Evolutionary conservation across 2,329 filamentous ascomycete genomes (phyloP).

Genomic region (Grosmannia clavigera): DNA sequence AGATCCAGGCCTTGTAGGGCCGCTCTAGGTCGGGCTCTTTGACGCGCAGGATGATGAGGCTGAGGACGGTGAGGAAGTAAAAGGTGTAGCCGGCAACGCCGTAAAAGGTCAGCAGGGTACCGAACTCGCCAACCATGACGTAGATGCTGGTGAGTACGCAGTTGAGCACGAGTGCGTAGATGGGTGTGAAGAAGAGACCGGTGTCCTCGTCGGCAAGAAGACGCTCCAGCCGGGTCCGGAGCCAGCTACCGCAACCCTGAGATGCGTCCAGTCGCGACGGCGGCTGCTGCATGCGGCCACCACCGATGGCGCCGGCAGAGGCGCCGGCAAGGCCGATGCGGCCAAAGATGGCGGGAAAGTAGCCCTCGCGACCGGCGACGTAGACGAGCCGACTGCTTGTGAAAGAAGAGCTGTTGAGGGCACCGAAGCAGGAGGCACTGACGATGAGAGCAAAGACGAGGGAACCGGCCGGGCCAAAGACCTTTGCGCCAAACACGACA

Average conservation of each 20-base stretch:
- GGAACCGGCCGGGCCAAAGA: slow-evolving; percentile 75
- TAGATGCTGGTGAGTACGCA: slow-evolving; percentile 60
- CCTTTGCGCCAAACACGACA: slow-evolving; percentile 79
- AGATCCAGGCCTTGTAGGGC: slow-evolving; percentile 93
- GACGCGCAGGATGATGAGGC: slow-evolving; percentile 80
- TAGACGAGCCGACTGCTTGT: slow-evolving; percentile 88
- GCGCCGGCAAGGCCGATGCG: slow-evolving; percentile 55
- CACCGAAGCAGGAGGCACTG: slow-evolving; percentile 82
- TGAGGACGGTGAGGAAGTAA: slow-evolving; percentile 91
- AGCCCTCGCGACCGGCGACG: slow-evolving; percentile 88
- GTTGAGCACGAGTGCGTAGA: slow-evolving; percentile 82
- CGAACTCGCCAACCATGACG: slow-evolving; percentile 78
- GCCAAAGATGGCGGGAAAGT: slow-evolving; percentile 73
- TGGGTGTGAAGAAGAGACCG: slow-evolving; percentile 84
- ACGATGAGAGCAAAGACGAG: slow-evolving; percentile 82
- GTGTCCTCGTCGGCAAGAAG: slow-evolving; percentile 64
- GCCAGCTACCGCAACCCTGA: slow-evolving; percentile 41
- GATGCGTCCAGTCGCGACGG: slow-evolving; percentile 27
- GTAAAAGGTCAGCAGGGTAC: slow-evolving; percentile 89
- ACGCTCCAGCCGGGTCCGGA: slow-evolving; percentile 45
- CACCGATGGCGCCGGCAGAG: background rate
- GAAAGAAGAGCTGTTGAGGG: slow-evolving; percentile 88
- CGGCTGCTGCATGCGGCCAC: background rate
- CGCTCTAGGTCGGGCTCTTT: slow-evolving; percentile 77
- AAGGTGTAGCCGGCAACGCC: slow-evolving; percentile 95